Evolutionary conservation across 2,329 filamentous ascomycete species (phyloP), one percentile per base, ranked within the genome.

Genomic region (Onygenales sp.): DNA sequence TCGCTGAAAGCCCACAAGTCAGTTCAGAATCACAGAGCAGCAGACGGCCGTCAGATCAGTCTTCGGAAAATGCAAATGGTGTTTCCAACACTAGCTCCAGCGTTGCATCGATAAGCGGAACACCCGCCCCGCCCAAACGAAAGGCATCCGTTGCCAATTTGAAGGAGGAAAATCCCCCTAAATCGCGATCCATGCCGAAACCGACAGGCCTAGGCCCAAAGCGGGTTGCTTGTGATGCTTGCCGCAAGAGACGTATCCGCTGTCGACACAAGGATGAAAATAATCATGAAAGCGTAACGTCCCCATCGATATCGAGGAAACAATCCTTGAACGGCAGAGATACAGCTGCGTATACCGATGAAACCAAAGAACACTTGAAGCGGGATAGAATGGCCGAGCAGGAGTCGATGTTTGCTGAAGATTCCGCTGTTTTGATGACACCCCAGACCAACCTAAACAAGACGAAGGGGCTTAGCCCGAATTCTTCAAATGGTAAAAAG

Each of bases 221-320:
- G 66, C 64, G 71, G 5, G 70, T 83, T 55, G 81, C 81, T 38
- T 84, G 81, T 65, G 81, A 83, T 69, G 75, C 78, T 17, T 84
- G 81, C 66, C 75, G 81, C 41, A 81, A 80, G 64, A 76, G 81
- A 53, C 75, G 81, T 50, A 83, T 84, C 55, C 73, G 79, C 54
- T 84, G 81, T 67, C 81, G 82, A 58, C 81, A 84, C 67, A 83
- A 83, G 63, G 79, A 82, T 55, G 73, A 79, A 53, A 72, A 67
- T 32, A 62, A 57, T 50, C 66, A 68, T 46, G 52, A 54, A 2
- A 5, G 41, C 33, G n/a, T 44, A 14, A 50, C 49, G 27, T 35
- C 38, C 32, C n/a, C 41, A 14, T 9, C 44, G 8, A 9, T 47
- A 5, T 50, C 50, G 14, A 45, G 38, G 17, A 11, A 43, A 21